A percentile compares a stretch with the other conserved stretches of the same genome.
phyloP scores from a whole-genome alignment of 192 early-diverging fungal genomes.

The Gryganskiella cystojenkinii region DNA sequence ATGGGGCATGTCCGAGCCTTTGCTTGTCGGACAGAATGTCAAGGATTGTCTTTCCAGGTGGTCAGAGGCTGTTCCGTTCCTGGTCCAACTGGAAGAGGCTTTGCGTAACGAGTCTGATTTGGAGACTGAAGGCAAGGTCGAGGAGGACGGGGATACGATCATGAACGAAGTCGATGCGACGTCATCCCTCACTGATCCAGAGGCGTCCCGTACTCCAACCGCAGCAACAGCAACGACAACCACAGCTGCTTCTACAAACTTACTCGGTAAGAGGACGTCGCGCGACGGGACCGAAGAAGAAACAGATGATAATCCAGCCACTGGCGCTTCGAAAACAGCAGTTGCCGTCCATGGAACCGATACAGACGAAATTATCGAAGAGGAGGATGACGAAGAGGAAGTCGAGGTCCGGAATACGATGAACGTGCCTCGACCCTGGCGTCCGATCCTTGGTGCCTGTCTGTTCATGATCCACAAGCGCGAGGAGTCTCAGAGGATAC shows the following conservation, averaged over 20 bases:
- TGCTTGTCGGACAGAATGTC: constrained; percentile 59
- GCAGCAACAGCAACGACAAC: background rate
- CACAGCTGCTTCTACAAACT: too few relatives aligned
- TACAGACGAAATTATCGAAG: constrained; percentile 5
- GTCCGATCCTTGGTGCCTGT: constrained; percentile 58
- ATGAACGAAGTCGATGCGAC: background rate
- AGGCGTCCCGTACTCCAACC: background rate
- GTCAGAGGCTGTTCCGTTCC: constrained; percentile 53
- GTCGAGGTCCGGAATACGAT: constrained; percentile 29
- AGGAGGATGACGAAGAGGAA: constrained; percentile 37
- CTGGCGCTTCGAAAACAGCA: background rate
- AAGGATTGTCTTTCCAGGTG: constrained; percentile 59
- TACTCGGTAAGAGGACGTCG: too few relatives aligned
- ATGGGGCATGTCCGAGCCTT: constrained; percentile 34
- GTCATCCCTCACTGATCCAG: background rate
- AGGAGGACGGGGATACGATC: constrained; percentile 1
- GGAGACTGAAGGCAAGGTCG: constrained; percentile 21
- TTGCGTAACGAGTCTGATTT: constrained; percentile 1
- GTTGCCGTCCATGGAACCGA: background rate
- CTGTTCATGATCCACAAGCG: constrained; percentile 39
- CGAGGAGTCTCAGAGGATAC: constrained; percentile 9
- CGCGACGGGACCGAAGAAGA: too few relatives aligned
- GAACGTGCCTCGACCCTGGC: constrained; percentile 60
- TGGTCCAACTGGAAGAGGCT: constrained; percentile 46
- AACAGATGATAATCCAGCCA: too few relatives aligned